These are phyloP conservation scores for Elasticomyces elasticus DNA, from an alignment of 495 filamentous ascomycete genomes.

Conservation along the genomic window DNA sequence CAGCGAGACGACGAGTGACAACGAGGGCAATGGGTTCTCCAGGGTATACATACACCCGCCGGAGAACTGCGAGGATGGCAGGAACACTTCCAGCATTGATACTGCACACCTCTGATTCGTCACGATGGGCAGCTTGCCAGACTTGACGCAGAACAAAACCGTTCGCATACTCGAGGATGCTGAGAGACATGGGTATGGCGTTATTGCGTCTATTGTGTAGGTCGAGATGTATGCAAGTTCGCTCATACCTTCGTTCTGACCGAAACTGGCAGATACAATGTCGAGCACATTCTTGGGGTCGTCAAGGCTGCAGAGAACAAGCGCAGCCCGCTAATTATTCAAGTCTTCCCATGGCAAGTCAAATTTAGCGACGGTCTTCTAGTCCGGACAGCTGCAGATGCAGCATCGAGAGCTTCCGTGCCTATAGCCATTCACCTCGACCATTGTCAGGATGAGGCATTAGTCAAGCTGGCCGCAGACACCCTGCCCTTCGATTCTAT, in stretches of 20 bases:
- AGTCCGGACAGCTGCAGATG: slow-evolving; percentile 18
- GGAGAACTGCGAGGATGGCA: neutral
- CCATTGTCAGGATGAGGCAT: slow-evolving; percentile 20
- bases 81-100: neutral
- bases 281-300: slow-evolving; percentile 18
- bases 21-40: no score
- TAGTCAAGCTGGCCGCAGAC: slow-evolving; percentile 19
- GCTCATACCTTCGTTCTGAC: neutral
- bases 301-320: slow-evolving; percentile 15
- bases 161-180: slow-evolving; percentile 13
- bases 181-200: slow-evolving; percentile 11
- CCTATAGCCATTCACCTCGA: slow-evolving; percentile 25
- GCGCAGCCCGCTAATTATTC: slow-evolving; percentile 14
- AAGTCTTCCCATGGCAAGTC: slow-evolving; percentile 20
- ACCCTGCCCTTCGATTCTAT: slow-evolving; percentile 22
- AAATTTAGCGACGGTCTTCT: slow-evolving; percentile 18
- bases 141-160: slow-evolving; percentile 11
- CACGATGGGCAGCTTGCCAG: slow-evolving; percentile 2
- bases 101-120: neutral
- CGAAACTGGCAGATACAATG: slow-evolving; percentile 15
- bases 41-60: neutral
- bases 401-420: slow-evolving; percentile 18
- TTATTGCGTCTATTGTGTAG: slow-evolving; percentile 9
- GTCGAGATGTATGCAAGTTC: neutral
- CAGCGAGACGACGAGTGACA: neutral